A percentile compares a stretch with the other conserved stretches of the same genome.
Evolutionary conservation across 1,284 basidiomycete species (phyloP).

Genomic region (Calocybe gambosa): DNA sequence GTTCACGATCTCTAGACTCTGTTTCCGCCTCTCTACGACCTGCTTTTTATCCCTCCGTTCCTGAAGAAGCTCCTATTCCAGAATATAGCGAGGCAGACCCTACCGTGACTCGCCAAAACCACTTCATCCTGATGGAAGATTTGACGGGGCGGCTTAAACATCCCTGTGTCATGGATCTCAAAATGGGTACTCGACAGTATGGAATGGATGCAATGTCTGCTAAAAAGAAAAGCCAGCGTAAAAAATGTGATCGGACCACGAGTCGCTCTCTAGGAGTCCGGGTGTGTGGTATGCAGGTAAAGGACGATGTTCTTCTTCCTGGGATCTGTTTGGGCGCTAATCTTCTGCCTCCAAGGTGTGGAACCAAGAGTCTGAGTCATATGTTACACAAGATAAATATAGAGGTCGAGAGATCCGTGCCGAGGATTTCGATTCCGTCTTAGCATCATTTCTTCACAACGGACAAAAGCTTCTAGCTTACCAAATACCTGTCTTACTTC

Average conservation of each 20-base stretch:
- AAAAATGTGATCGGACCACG: conserved; percentile 96
- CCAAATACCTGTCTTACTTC: conserved; percentile 88
- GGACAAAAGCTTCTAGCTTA: conserved; percentile 81
- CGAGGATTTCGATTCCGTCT: conserved; percentile 78
- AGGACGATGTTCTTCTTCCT: conserved; percentile 23
- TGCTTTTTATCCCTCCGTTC: conserved; percentile 17
- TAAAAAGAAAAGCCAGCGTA: conserved; percentile 97
- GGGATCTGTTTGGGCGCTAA: background rate
- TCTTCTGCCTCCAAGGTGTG: conserved; percentile 61
- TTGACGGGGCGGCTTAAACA: conserved; percentile 90
- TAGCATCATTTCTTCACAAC: conserved; percentile 82
- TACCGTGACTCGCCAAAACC: conserved; percentile 79
- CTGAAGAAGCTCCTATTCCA: conserved; percentile 23
- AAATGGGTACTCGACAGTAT: conserved; percentile 99
- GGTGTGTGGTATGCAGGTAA: conserved; percentile 99
- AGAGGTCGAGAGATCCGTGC: conserved; percentile 85
- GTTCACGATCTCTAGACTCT: conserved; percentile 47
- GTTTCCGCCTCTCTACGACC: conserved; percentile 14
- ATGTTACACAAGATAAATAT: conserved; percentile 96
- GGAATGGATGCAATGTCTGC: conserved; percentile 89
- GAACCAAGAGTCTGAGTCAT: conserved; percentile 78
- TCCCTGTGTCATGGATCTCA: conserved; percentile 96
- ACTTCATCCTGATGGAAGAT: conserved; percentile 99
- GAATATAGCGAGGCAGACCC: conserved; percentile 28
- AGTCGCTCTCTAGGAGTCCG: conserved; percentile 87